These are phyloP conservation scores for Gossypium thurberi DNA, from an alignment of 345 rosid genomes.

Conservation along the genomic window DNA sequence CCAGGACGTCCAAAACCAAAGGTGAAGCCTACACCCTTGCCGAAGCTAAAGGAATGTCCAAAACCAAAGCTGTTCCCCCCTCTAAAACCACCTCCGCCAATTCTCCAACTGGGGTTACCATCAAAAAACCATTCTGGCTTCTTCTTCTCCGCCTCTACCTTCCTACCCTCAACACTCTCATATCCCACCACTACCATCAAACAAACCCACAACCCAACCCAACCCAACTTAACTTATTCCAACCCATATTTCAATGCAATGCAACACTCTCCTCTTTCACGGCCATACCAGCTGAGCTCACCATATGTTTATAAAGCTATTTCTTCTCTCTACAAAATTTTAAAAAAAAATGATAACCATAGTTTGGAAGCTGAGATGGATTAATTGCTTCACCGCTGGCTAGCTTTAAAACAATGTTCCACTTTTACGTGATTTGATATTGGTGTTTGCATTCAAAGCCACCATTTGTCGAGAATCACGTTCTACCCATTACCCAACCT, in stretches of 20 bases:
- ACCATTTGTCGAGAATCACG: background rate
- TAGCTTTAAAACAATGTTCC: no score
- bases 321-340: no score
- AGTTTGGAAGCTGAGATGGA: background rate
- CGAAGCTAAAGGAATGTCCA: constrained; percentile 6
- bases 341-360: background rate
- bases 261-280: background rate
- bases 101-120: background rate
- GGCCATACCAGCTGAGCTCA: background rate
- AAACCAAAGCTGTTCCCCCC: background rate
- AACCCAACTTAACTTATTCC: background rate
- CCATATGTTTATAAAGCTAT: background rate
- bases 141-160: background rate
- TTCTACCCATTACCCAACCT: background rate
- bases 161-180: background rate
- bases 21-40: background rate
- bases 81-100: background rate
- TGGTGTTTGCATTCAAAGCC: no score
- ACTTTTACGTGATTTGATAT: no score
- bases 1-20: background rate
- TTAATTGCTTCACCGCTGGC: background rate
- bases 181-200: background rate
- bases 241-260: background rate
- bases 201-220: background rate
- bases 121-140: constrained; percentile 2